These are phyloP conservation scores for Paspalum vaginatum DNA, from an alignment of 176 grass and related monocot species.

Conservation along the genomic window DNA sequence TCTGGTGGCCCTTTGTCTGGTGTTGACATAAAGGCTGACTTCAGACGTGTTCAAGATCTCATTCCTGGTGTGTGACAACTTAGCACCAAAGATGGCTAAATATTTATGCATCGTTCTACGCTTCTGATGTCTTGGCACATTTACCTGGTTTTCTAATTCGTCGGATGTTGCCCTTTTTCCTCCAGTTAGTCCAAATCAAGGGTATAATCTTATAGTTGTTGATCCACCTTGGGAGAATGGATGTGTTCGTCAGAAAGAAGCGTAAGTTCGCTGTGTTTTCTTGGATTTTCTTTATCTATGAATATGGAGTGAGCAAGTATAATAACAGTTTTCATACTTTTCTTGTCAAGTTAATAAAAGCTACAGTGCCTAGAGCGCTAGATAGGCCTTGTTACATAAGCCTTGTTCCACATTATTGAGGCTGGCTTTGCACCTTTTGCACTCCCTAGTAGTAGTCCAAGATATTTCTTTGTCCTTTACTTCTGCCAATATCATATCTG, in stretches of 20 bases:
- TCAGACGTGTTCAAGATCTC: constrained; percentile 68
- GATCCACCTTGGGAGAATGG: constrained; percentile 97
- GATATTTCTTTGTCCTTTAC: constrained; percentile 9
- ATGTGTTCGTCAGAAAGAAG: constrained; percentile 82
- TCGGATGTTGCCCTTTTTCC: not conserved
- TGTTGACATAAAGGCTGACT: constrained; percentile 66
- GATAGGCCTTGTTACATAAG: not conserved
- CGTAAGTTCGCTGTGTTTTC: constrained; percentile 46
- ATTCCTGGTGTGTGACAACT: constrained; percentile 63
- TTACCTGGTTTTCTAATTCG: constrained; percentile 24
- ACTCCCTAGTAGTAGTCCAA: not conserved
- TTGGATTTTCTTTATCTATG: constrained; percentile 16
- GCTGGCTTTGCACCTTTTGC: not conserved
- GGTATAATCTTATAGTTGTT: constrained; percentile 91
- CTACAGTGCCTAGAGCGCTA: not conserved
- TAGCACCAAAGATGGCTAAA: not conserved
- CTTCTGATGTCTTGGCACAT: constrained; percentile 19
- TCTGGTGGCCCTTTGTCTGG: constrained; percentile 14
- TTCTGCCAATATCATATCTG: not conserved
- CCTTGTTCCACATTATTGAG: constrained; percentile 11
- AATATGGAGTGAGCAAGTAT: not conserved
- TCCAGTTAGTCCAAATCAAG: constrained; percentile 57
- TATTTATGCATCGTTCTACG: not conserved
- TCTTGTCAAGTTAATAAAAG: not conserved
- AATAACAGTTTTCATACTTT: not conserved